Evolutionary conservation across 2,329 filamentous ascomycete species (phyloP).

Genomic region (Xylaria digitata): DNA sequence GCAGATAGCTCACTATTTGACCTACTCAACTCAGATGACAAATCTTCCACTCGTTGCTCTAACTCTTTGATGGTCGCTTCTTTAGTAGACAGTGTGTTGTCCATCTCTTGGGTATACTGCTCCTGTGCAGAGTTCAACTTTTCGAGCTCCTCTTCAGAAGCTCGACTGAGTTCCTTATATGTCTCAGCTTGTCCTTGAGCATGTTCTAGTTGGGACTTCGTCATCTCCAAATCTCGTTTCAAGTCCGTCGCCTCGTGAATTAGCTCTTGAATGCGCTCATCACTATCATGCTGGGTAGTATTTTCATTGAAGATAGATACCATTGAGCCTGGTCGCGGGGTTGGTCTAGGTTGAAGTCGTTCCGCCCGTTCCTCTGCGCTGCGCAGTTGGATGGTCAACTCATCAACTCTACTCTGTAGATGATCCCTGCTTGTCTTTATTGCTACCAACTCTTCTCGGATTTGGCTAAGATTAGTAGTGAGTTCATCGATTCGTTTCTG

Average conservation of each 20-base stretch:
- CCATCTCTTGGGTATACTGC: constrained; percentile 88
- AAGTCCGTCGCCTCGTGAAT: constrained; percentile 86
- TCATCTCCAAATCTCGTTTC: constrained; percentile 85
- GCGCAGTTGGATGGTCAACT: constrained; percentile 86
- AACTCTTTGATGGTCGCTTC: constrained; percentile 83
- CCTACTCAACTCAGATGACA: constrained; percentile 81
- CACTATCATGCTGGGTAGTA: constrained; percentile 60
- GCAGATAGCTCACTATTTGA: constrained; percentile 85
- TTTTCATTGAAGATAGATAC: constrained; percentile 55
- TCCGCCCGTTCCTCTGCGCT: constrained; percentile 89
- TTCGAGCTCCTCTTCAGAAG: constrained; percentile 86
- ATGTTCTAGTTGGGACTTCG: constrained; percentile 82
- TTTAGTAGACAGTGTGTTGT: constrained; percentile 79
- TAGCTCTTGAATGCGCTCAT: constrained; percentile 80
- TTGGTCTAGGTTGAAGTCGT: constrained; percentile 83
- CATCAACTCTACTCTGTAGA: constrained; percentile 87
- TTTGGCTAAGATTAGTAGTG: constrained; percentile 79
- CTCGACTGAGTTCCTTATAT: constrained; percentile 88
- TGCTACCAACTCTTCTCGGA: constrained; percentile 86
- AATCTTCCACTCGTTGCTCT: constrained; percentile 83
- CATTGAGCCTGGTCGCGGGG: constrained; percentile 64
- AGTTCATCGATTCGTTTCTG: constrained; percentile 95
- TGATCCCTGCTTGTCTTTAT: constrained; percentile 91
- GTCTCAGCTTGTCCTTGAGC: constrained; percentile 84
- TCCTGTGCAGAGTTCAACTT: constrained; percentile 84